phyloP scores from a whole-genome alignment of 768 basidiomycete species.

The Amanita rimosa region DNA sequence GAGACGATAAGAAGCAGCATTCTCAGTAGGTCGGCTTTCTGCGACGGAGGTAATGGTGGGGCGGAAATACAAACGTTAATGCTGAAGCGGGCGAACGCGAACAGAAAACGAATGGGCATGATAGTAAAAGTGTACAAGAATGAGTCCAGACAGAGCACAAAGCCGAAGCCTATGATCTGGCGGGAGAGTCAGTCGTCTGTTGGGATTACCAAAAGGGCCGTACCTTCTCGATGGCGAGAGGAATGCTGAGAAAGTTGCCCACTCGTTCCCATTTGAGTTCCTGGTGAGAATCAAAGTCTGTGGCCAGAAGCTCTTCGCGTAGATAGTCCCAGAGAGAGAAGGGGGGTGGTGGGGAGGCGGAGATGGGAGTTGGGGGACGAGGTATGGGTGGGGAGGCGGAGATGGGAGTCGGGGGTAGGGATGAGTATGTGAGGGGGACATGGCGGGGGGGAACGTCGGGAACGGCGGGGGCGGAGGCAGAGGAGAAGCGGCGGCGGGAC shows the following conservation, averaged over 20 bases:
- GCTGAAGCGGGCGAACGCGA: constrained; percentile 51
- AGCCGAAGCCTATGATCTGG: constrained; percentile 82
- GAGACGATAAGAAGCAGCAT: constrained; percentile 66
- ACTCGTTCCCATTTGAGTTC: constrained; percentile 95
- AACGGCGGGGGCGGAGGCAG: constrained; percentile 12
- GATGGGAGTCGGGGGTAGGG: constrained; percentile 66
- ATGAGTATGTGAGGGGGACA: constrained; percentile 37
- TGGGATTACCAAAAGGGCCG: constrained; percentile 7
- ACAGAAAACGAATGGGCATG: constrained; percentile 75
- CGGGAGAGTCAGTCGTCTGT: constrained; percentile 4
- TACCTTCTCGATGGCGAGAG: constrained; percentile 89
- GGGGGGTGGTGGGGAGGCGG: constrained; percentile 24
- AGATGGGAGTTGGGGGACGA: constrained; percentile 21
- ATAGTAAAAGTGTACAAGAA: constrained; percentile 98
- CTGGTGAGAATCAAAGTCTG: constrained; percentile 91
- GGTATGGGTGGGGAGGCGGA: constrained; percentile 31
- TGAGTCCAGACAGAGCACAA: constrained; percentile 88
- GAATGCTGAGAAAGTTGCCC: constrained; percentile 89
- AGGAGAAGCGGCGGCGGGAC: constrained; percentile 22
- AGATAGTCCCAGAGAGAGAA: constrained; percentile 93
- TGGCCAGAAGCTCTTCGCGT: constrained; percentile 76
- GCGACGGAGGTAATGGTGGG: constrained; percentile 65
- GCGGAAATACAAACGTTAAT: constrained; percentile 35
- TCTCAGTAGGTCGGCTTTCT: constrained; percentile 89
- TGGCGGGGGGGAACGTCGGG: constrained; percentile 23